These are phyloP conservation scores for Podospora pseudopauciseta DNA, from an alignment of 495 filamentous ascomycete species.

Conservation along the genomic window DNA sequence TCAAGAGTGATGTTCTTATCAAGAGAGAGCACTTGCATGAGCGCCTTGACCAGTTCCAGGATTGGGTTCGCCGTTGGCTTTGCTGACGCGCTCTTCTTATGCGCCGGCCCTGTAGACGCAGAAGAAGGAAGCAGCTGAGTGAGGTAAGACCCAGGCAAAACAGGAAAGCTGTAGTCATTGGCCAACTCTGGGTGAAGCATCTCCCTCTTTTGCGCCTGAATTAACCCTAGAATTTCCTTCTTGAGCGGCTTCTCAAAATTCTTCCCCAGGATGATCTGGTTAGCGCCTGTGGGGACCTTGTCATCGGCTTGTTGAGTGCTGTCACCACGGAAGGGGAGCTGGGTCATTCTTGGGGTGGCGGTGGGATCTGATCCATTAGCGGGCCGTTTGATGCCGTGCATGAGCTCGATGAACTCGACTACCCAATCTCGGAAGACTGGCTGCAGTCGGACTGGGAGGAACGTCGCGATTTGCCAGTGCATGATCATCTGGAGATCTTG, in stretches of 20 bases:
- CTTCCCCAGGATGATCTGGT: constrained; percentile 63
- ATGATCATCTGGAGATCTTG: constrained; percentile 91
- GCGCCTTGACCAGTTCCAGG: constrained; percentile 82
- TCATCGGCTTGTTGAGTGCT: constrained; percentile 54
- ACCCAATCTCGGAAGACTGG: constrained; percentile 87
- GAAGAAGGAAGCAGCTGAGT: constrained; percentile 11
- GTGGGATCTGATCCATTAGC: constrained; percentile 43
- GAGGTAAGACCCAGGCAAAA: constrained; percentile 71
- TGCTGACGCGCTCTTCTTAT: constrained; percentile 18
- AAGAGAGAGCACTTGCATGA: constrained; percentile 86
- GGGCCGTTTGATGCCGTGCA: constrained; percentile 79
- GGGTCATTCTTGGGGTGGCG: constrained; percentile 71
- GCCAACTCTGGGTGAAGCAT: constrained; percentile 85
- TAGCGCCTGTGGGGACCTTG: constrained; percentile 38
- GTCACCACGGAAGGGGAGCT: constrained; percentile 57
- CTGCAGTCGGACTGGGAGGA: constrained; percentile 77
- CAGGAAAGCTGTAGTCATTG: constrained; percentile 82
- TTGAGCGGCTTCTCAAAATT: constrained; percentile 84
- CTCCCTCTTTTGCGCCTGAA: constrained; percentile 80
- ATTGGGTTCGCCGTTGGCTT: constrained; percentile 65
- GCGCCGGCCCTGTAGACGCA: not conserved
- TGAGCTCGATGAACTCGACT: constrained; percentile 90
- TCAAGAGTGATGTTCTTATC: constrained; percentile 86
- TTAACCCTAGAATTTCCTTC: constrained; percentile 74
- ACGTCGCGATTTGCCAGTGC: constrained; percentile 95